Percentiles rank a stretch among this genome's conserved stretches.
These are phyloP conservation scores for Blastomyces gilchristii DNA, from an alignment of 2,329 filamentous ascomycete genomes.

Conservation along the genomic window DNA sequence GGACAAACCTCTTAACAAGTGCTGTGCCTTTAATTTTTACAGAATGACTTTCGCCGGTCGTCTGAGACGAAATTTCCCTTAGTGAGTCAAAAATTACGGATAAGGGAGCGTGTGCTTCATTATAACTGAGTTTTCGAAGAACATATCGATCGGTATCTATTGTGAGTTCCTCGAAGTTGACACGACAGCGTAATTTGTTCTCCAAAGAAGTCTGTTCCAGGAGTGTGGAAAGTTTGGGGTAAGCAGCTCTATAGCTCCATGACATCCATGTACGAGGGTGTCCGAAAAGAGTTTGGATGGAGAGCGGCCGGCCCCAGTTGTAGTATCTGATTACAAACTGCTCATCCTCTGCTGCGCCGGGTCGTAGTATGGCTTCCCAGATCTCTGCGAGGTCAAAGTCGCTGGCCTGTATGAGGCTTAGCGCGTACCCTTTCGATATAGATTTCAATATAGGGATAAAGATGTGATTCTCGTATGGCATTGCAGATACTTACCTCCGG, in stretches of 20 bases:
- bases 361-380: slow-evolving; percentile 1
- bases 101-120: slow-evolving; percentile 6
- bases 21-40: background rate
- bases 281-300: slow-evolving; percentile 3
- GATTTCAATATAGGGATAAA: background rate
- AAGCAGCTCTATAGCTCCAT: slow-evolving; percentile 10
- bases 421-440: background rate
- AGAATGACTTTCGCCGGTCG: background rate
- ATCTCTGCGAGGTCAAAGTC: background rate
- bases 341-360: slow-evolving; percentile 4
- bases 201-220: slow-evolving; percentile 9
- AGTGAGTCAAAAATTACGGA: slow-evolving; percentile 7
- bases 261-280: slow-evolving; percentile 9
- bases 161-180: slow-evolving; percentile 7
- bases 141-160: slow-evolving; percentile 2
- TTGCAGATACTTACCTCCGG: background rate
- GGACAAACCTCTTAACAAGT: slow-evolving; percentile 4
- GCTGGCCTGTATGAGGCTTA: background rate
- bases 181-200: slow-evolving; percentile 6
- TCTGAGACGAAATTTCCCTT: background rate
- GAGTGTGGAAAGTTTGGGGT: slow-evolving; percentile 8
- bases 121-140: slow-evolving; percentile 6
- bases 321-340: slow-evolving; percentile 9
- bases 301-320: slow-evolving; percentile 3
- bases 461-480: background rate